Evolutionary conservation across 257 asterid genomes (phyloP), one percentile per base, ranked within the genome.

Genomic region (Rehmannia glutinosa): DNA sequence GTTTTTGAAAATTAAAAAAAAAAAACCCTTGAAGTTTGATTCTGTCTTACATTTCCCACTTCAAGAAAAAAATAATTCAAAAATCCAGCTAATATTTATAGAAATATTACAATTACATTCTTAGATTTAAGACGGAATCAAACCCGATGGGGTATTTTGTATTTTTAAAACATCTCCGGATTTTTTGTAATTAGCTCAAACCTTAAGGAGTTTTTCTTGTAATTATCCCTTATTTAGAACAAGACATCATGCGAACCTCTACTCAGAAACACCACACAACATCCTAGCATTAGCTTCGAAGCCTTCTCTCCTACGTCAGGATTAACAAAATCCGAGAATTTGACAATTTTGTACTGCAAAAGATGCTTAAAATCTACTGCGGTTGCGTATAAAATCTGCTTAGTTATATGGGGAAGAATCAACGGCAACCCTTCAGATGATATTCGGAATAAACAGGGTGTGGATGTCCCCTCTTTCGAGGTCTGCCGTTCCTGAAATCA

Each of bases 391-490:
- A 90, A 16, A 49, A 93, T 91, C 65, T 93, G 99, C 72, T 90
- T 93, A 6, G 95, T 85, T 16, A 90, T 66, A 69, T 90, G 85
- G 10, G 97, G 96, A 60, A 93, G 89, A 70, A 93, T 72, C 81
- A 93, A 62, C 0, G 99, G 99, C 81, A 93, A 73, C 77, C 99
- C 99, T 87, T 93, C 99, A 23, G 99, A 93, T 20, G 99, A 90
- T 78, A 93, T 90, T 66, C 99, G 85, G 83, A 93, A 93, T 57
- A 80, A 17, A 79, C 99, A 93, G 5, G 83, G 83, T 21, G 99
- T 74, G 10, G 87, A 55, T 36, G 82, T 9, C 64, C 97, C 96
- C 64, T 93, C 99, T 77, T 80, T 90, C n/a, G 96, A 85, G 20
- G 95, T 64, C 69, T 90, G 99, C 55, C 97, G 80, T 78, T 93